phyloP scores from a whole-genome alignment of 2,329 filamentous ascomycete species.

The Cladosporium sp. region DNA sequence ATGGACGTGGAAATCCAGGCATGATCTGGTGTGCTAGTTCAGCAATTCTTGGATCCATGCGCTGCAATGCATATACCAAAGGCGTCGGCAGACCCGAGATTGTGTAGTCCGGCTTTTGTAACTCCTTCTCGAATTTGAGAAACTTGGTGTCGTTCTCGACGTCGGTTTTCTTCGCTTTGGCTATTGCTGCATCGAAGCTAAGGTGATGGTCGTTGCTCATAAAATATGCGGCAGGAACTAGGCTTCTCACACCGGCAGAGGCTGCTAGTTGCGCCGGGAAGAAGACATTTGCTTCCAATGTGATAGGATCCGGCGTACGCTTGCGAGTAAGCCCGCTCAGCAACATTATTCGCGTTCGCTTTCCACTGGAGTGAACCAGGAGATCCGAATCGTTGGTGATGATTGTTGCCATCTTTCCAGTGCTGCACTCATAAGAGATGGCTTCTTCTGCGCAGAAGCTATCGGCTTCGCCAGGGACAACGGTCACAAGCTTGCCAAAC shows the following conservation, averaged over 20 bases:
- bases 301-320: conserved; percentile 49
- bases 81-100: not conserved
- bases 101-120: conserved; percentile 12
- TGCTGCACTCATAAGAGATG: conserved; percentile 40
- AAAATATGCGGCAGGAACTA: conserved; percentile 39
- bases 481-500: conserved; percentile 41
- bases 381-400: conserved; percentile 87
- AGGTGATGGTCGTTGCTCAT: conserved; percentile 31
- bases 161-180: not conserved
- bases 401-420: conserved; percentile 40
- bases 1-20: conserved; percentile 15
- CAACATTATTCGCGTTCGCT: conserved; percentile 59
- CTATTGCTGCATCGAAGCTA: conserved; percentile 20
- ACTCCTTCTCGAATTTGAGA: conserved; percentile 13
- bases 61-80: conserved; percentile 14
- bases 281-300: conserved; percentile 23
- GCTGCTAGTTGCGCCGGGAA: conserved; percentile 42
- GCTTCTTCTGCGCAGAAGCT: conserved; percentile 67
- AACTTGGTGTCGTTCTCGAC: not conserved
- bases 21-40: conserved; percentile 47
- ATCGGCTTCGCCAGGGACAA: conserved; percentile 84
- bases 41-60: conserved; percentile 43
- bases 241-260: conserved; percentile 35
- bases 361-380: conserved; percentile 65
- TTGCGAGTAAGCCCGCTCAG: conserved; percentile 37